A percentile compares a stretch with the other conserved stretches of the same genome.
Evolutionary conservation across 495 filamentous ascomycete genomes (phyloP).

Genomic region (Friedmanniomyces simplex): DNA sequence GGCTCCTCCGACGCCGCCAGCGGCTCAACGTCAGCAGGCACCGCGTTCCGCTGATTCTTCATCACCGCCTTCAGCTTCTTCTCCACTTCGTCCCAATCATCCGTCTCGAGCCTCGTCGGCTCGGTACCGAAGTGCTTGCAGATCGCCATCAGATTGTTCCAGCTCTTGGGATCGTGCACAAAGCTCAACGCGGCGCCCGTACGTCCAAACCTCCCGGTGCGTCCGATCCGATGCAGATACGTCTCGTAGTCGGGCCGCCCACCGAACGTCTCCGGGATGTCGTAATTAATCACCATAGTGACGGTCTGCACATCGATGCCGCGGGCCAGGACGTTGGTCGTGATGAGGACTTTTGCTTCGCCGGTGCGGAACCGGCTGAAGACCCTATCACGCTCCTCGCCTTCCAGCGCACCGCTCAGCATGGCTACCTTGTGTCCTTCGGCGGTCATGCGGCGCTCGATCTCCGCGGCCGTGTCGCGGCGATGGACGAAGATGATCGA

Average conservation of each 20-base stretch:
- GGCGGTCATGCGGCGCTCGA: constrained; percentile 71
- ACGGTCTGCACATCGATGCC: constrained; percentile 97
- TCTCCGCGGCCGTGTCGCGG: constrained; percentile 66
- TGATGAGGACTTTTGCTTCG: constrained; percentile 91
- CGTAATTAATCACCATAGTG: constrained; percentile 96
- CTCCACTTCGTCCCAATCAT: constrained; percentile 85
- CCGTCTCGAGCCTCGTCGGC: constrained; percentile 49
- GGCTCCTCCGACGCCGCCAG: constrained; percentile 7
- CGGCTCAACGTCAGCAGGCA: too few relatives aligned
- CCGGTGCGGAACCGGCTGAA: constrained; percentile 82
- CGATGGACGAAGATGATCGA: constrained; percentile 97
- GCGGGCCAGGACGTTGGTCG: constrained; percentile 92
- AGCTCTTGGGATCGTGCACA: constrained; percentile 69
- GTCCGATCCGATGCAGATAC: constrained; percentile 95
- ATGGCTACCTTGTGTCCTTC: constrained; percentile 88
- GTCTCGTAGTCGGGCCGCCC: constrained; percentile 70
- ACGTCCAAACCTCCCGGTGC: constrained; percentile 92
- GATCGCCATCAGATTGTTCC: constrained; percentile 64
- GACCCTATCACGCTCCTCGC: constrained; percentile 67
- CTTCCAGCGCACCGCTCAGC: constrained; percentile 77
- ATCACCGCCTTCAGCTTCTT: constrained; percentile 68
- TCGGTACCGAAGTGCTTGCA: constrained; percentile 54
- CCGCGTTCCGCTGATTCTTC: constrained; percentile 38
- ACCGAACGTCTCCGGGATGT: constrained; percentile 43
- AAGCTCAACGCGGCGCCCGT: constrained; percentile 91